These are phyloP conservation scores for Acarospora socialis DNA, from an alignment of 2,329 filamentous ascomycete genomes.

Conservation along the genomic window DNA sequence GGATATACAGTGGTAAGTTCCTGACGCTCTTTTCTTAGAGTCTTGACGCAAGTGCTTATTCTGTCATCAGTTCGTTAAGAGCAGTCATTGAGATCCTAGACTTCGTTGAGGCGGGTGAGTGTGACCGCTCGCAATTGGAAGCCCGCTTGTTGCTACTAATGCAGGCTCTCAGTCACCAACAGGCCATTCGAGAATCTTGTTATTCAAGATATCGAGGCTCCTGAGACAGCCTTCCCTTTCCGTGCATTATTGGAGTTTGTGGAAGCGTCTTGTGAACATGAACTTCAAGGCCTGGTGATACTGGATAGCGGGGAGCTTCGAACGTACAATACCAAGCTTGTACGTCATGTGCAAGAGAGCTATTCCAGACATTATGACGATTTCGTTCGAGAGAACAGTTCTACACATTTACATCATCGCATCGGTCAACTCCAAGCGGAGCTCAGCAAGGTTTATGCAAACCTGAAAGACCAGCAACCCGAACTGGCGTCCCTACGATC, in stretches of 20 bases:
- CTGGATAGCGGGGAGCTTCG: neutral
- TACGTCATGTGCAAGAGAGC: neutral
- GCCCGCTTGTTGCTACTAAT: too few species aligned
- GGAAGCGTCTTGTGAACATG: neutral
- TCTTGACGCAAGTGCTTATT: too few species aligned
- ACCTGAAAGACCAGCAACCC: too few species aligned
- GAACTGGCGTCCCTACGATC: too few species aligned
- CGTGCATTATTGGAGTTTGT: neutral
- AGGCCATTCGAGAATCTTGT: neutral
- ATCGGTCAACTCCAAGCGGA: neutral
- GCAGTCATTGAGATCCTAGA: neutral
- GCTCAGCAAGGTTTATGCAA: neutral
- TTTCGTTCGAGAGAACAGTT: neutral
- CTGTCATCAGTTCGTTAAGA: too few species aligned
- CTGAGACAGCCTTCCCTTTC: neutral
- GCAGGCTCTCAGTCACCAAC: too few species aligned
- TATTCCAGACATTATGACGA: neutral
- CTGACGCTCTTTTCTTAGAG: too few species aligned
- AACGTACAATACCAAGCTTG: neutral
- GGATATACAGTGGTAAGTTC: too few species aligned
- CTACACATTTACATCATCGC: neutral
- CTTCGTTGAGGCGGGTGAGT: neutral
- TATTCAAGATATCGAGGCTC: neutral
- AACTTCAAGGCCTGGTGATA: neutral
- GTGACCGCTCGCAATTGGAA: too few species aligned